phyloP scores from a whole-genome alignment of 108 stramenopile genomes.

The Fistulifera pelliculosa region DNA sequence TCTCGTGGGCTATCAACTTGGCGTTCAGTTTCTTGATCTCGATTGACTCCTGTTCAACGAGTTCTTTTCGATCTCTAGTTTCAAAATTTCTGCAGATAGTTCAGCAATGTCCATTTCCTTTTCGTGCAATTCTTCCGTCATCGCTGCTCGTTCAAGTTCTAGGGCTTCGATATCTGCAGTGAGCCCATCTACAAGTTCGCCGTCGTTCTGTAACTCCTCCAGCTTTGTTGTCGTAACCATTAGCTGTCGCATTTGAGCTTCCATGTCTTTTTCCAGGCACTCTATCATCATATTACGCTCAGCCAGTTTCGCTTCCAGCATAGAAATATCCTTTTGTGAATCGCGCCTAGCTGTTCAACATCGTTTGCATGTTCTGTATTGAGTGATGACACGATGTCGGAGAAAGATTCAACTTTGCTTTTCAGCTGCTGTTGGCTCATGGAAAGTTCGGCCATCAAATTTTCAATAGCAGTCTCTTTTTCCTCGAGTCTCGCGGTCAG shows the following conservation, averaged over 20 bases:
- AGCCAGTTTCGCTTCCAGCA: too few relatives aligned
- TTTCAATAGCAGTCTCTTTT: neutral
- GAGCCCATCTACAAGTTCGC: neutral
- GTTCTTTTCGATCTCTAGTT: neutral
- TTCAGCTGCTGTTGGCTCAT: neutral
- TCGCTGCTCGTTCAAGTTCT: neutral
- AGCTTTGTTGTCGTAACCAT: neutral
- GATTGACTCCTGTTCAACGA: too few relatives aligned
- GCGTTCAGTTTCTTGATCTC: too few relatives aligned
- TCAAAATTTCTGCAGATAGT: neutral
- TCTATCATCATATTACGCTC: neutral
- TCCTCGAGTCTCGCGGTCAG: neutral
- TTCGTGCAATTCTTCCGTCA: neutral
- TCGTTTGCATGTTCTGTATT: too few relatives aligned
- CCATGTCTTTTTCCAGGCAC: neutral
- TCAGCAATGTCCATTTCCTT: neutral
- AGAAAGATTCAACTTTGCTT: too few relatives aligned
- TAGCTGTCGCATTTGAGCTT: neutral
- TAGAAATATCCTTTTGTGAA: too few relatives aligned
- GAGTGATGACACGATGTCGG: too few relatives aligned
- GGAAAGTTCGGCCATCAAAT: neutral
- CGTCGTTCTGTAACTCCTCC: neutral
- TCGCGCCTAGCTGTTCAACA: too few relatives aligned
- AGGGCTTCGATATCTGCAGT: constrained; percentile 2
- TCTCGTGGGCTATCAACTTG: too few relatives aligned